Conservation (phyloP, 108 stramenopile species). For the Aureococcus anophagefferens region DNA sequence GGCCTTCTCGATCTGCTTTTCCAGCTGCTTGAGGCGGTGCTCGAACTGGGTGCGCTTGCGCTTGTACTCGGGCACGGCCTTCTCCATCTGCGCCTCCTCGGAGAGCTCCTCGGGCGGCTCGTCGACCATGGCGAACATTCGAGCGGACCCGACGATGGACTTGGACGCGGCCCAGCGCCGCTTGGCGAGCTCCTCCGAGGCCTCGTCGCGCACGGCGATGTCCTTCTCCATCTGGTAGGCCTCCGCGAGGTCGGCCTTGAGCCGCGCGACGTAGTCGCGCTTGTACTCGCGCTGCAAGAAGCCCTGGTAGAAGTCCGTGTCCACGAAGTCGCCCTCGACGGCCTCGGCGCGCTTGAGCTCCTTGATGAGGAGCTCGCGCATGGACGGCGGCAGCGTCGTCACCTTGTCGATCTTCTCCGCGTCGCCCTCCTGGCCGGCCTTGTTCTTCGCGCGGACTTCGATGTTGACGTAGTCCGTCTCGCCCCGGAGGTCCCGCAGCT, state of each 20-base stretch:
- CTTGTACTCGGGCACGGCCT: slow-evolving; percentile 2
- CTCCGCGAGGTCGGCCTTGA: slow-evolving; percentile 7
- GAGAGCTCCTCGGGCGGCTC: not conserved
- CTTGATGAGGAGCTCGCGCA: slow-evolving; percentile 5
- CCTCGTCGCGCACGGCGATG: not conserved
- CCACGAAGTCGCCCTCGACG: slow-evolving; percentile 5
- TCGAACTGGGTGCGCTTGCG: slow-evolving; percentile 16
- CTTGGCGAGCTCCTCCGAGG: not conserved
- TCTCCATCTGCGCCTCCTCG: slow-evolving; percentile 1
- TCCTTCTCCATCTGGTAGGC: not conserved
- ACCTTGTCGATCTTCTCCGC: not conserved
- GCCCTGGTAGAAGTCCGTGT: slow-evolving; percentile 15
- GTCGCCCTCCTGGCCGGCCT: not conserved
- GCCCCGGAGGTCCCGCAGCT: not conserved
- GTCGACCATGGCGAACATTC: not conserved
- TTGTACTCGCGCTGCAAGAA: slow-evolving; percentile 16
- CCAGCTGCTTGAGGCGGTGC: slow-evolving; percentile 19
- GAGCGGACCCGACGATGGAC: not conserved
- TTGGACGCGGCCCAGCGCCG: slow-evolving; percentile 2
- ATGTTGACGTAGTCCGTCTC: not conserved
- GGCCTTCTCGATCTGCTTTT: slow-evolving; percentile 19
- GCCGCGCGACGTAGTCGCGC: not conserved
- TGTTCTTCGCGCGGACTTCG: not conserved
- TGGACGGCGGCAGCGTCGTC: slow-evolving; percentile 1
- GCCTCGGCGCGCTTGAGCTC: not conserved